These are phyloP conservation scores for Heliamphora pulchella DNA, from an alignment of 179 eudicot genomes.

Conservation along the genomic window DNA sequence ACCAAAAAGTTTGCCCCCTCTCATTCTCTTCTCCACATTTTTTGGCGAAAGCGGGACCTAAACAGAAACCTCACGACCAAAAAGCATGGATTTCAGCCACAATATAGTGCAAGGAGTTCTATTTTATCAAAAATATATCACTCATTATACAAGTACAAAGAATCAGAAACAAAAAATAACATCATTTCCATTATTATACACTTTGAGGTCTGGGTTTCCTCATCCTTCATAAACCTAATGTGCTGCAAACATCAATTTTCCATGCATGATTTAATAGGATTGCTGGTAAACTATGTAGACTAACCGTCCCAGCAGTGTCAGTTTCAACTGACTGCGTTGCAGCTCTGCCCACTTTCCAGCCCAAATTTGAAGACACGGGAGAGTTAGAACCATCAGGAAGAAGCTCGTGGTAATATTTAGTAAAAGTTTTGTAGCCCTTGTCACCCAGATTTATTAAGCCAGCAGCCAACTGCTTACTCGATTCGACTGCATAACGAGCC, in stretches of 20 bases:
- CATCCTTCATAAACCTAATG: neutral
- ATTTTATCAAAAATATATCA: neutral
- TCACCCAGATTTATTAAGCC: slow-evolving; percentile 77
- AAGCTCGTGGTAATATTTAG: slow-evolving; percentile 69
- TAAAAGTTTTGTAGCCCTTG: slow-evolving; percentile 74
- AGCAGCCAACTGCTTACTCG: slow-evolving; percentile 82
- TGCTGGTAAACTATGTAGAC: slow-evolving; percentile 11
- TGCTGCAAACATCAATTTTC: slow-evolving; percentile 11
- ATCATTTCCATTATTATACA: neutral
- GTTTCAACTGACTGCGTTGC: slow-evolving; percentile 48
- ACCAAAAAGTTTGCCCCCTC: neutral
- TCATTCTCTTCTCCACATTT: neutral
- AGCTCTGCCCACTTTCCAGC: slow-evolving; percentile 54
- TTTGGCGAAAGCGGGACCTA: neutral
- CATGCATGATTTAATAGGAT: neutral
- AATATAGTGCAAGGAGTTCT: neutral
- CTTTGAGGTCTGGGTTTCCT: neutral
- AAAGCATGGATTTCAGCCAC: neutral
- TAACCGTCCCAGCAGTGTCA: slow-evolving; percentile 77
- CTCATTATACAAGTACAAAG: neutral
- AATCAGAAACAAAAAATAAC: neutral
- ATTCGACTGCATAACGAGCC: slow-evolving; percentile 86
- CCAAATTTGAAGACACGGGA: slow-evolving; percentile 46
- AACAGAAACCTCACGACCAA: neutral
- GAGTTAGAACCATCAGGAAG: slow-evolving; percentile 68